A percentile compares a stretch with the other conserved stretches of the same genome.
Conservation (phyloP, 2,329 filamentous ascomycete species). For the Fusarium chaquense region DNA sequence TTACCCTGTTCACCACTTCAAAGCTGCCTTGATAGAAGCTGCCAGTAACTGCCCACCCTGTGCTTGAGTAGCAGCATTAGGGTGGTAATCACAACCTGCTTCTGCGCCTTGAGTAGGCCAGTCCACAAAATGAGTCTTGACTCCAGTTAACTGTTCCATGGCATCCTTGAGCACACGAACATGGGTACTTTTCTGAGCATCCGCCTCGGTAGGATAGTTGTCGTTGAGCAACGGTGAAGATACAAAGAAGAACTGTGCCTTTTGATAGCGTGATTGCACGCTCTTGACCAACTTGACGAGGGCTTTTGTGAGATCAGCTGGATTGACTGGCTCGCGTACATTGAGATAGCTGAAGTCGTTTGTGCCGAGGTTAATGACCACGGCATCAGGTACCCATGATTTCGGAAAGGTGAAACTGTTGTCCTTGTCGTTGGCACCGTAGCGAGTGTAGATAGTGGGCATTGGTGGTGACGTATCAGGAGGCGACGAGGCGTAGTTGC, state of each 20-base stretch:
- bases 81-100: constrained; percentile 59
- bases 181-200: constrained; percentile 56
- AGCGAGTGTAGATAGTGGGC: constrained; percentile 57
- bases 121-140: constrained; percentile 55
- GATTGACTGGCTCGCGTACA: constrained; percentile 48
- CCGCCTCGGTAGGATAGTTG: constrained; percentile 51
- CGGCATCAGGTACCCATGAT: constrained; percentile 48
- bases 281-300: constrained; percentile 37
- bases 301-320: constrained; percentile 45
- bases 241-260: constrained; percentile 56
- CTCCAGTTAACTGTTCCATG: constrained; percentile 48
- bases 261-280: constrained; percentile 52
- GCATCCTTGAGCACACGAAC: constrained; percentile 51
- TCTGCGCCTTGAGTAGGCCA: constrained; percentile 56
- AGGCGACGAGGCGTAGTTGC: constrained; percentile 53
- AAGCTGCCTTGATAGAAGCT: constrained; percentile 41
- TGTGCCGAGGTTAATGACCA: constrained; percentile 60
- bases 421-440: constrained; percentile 55
- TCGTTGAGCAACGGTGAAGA: constrained; percentile 57
- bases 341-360: constrained; percentile 57
- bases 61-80: constrained; percentile 55
- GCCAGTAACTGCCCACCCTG: constrained; percentile 48
- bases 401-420: constrained; percentile 54
- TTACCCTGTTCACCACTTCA: constrained; percentile 13
- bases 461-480: constrained; percentile 52